A percentile compares a stretch with the other conserved stretches of the same genome.
Evolutionary conservation across 768 basidiomycete species (phyloP).

Genomic region (Epithele typhae): DNA sequence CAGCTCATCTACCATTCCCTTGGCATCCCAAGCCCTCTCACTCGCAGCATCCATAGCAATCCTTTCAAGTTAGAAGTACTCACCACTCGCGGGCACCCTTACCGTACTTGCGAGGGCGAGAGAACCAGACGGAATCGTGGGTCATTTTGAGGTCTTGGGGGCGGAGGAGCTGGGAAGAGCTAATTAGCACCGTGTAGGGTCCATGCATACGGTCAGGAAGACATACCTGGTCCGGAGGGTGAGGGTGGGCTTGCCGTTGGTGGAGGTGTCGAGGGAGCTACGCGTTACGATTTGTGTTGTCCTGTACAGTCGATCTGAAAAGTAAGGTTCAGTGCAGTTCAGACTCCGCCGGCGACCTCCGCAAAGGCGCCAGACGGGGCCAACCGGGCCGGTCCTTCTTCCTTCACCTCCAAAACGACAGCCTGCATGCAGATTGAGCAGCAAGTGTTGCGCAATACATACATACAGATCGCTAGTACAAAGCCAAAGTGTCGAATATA

Average conservation of each 20-base stretch:
- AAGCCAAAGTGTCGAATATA: no score
- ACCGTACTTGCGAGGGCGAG: conserved; percentile 91
- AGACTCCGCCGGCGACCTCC: conserved; percentile 10
- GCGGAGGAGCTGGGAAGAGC: conserved; percentile 2
- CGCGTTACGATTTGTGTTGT: conserved; percentile 18
- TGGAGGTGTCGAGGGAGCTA: conserved; percentile 12
- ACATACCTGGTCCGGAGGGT: conserved; percentile 16
- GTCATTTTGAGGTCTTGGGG: conserved; percentile 63
- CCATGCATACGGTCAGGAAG: no score
- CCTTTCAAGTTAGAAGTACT: conserved; percentile 26
- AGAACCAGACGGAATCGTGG: conserved; percentile 98
- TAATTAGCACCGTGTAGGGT: no score
- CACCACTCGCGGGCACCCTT: conserved; percentile 96
- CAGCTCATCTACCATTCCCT: neutral
- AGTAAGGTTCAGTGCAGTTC: conserved; percentile 16
- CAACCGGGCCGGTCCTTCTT: no score
- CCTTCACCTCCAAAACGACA: no score
- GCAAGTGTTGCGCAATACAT: no score
- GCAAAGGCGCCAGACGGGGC: no score
- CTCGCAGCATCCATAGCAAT: no score
- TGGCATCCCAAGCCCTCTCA: no score
- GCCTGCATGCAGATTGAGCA: no score
- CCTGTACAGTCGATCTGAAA: conserved; percentile 16
- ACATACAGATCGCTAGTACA: no score
- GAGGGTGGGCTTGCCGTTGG: conserved; percentile 13